Evolutionary conservation across 2,329 filamentous ascomycete genomes (phyloP).

Genomic region (Fusarium sulawesiense): DNA sequence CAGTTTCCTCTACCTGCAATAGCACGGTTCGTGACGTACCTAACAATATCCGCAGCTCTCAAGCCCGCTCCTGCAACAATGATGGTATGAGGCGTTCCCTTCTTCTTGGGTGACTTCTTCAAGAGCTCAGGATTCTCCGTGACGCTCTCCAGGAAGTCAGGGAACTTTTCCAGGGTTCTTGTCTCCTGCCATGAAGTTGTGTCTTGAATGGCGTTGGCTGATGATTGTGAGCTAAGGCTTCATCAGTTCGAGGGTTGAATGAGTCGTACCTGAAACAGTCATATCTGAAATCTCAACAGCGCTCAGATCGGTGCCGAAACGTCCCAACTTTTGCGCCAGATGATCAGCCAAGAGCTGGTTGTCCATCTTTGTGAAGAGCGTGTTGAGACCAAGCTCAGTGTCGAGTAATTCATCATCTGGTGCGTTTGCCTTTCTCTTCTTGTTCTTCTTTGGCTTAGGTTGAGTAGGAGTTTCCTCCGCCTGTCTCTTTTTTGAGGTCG

Average conservation of each 20-base stretch:
- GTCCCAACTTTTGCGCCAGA: constrained; percentile 79
- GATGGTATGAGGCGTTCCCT: constrained; percentile 84
- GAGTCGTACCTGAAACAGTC: constrained; percentile 75
- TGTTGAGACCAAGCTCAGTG: constrained; percentile 80
- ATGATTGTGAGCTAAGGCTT: neutral
- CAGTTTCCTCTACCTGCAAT: constrained; percentile 15
- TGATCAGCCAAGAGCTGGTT: constrained; percentile 85
- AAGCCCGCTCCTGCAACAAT: constrained; percentile 88
- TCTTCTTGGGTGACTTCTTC: constrained; percentile 72
- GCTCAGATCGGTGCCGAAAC: constrained; percentile 84
- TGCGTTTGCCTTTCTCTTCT: constrained; percentile 67
- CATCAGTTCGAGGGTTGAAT: neutral
- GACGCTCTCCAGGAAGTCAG: constrained; percentile 80
- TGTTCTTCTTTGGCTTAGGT: constrained; percentile 57
- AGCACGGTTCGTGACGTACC: constrained; percentile 57
- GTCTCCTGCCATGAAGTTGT: constrained; percentile 78
- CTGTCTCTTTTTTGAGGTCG: constrained; percentile 66
- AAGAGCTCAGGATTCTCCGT: constrained; percentile 69
- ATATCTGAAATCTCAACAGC: constrained; percentile 86
- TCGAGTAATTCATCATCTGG: constrained; percentile 69
- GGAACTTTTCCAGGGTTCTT: constrained; percentile 77
- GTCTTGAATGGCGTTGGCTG: constrained; percentile 81
- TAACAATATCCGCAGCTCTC: constrained; percentile 84
- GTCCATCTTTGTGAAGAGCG: constrained; percentile 84
- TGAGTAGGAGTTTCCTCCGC: constrained; percentile 59